phyloP scores from a whole-genome alignment of 2,329 filamentous ascomycete species.

The Corniculantispora saksenae region DNA sequence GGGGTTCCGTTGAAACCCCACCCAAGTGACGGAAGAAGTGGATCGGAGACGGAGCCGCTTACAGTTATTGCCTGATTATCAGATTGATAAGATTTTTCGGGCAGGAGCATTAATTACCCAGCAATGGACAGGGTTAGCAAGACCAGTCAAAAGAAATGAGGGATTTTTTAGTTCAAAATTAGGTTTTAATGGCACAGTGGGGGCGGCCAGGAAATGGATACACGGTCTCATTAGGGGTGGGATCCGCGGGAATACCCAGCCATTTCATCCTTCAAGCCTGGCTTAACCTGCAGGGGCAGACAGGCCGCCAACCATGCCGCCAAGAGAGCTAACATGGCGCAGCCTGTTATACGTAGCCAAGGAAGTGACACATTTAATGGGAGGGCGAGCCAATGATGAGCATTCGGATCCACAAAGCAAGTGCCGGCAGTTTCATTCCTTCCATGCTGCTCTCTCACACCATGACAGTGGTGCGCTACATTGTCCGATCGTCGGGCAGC shows the following conservation, averaged over 20 bases:
- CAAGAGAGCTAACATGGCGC: not conserved
- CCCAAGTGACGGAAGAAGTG: not conserved
- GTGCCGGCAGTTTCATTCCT: not conserved
- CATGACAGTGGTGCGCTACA: not conserved
- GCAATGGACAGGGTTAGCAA: not conserved
- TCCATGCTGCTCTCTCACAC: not conserved
- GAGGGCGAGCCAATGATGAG: not conserved
- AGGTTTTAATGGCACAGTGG: not conserved
- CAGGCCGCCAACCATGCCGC: not conserved
- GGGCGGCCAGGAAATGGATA: not conserved
- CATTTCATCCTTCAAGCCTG: too few relatives aligned
- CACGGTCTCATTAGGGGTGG: too few relatives aligned
- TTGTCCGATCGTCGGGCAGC: not conserved
- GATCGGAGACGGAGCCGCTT: not conserved
- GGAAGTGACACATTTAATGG: not conserved
- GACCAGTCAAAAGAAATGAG: not conserved
- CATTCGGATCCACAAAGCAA: not conserved
- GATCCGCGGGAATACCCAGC: too few relatives aligned
- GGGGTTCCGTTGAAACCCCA: not conserved
- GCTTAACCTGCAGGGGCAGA: too few relatives aligned
- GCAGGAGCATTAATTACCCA: conserved; percentile 21
- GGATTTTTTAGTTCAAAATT: not conserved
- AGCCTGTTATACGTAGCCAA: not conserved
- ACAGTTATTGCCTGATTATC: conserved; percentile 13
- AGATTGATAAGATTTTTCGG: conserved; percentile 37